Evolutionary conservation across 768 basidiomycete genomes (phyloP).

Genomic region (Podaxis sp.): DNA sequence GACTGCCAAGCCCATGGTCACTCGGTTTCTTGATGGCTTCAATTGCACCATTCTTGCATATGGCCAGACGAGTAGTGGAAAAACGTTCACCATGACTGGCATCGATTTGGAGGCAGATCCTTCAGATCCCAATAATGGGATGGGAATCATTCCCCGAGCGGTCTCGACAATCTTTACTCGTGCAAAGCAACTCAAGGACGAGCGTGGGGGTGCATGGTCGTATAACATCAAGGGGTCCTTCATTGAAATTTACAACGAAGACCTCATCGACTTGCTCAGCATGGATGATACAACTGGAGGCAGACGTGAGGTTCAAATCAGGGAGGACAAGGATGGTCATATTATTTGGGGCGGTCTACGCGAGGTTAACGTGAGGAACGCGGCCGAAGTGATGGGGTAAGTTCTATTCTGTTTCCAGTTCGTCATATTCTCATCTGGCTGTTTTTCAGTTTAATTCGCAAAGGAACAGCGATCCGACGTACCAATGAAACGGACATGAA

Average conservation of each 20-base stretch:
- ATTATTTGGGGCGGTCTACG: conserved; percentile 97
- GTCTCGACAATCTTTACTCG: conserved; percentile 84
- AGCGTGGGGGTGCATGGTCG: conserved; percentile 73
- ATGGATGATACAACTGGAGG: conserved; percentile 65
- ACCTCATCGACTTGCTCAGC: conserved; percentile 91
- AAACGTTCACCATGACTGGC: conserved; percentile 98
- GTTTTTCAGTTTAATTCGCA: conserved; percentile 69
- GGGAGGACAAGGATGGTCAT: conserved; percentile 95
- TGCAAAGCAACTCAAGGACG: conserved; percentile 75
- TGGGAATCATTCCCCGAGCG: conserved; percentile 95
- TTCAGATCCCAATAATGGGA: conserved; percentile 75
- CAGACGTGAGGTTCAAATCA: conserved; percentile 87
- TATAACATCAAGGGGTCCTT: conserved; percentile 86
- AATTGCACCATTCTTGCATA: conserved; percentile 99
- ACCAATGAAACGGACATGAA: conserved; percentile 99
- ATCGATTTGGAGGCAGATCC: conserved; percentile 87
- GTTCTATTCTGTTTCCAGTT: conserved; percentile 32
- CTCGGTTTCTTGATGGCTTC: conserved; percentile 89
- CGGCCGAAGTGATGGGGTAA: conserved; percentile 90
- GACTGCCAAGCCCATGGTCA: conserved; percentile 82
- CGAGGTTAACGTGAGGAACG: conserved; percentile 84
- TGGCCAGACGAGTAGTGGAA: conserved; percentile 95
- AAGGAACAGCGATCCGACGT: conserved; percentile 86
- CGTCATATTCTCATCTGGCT: conserved; percentile 14
- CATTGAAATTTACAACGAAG: conserved; percentile 99